Evolutionary conservation across 2,329 filamentous ascomycete genomes (phyloP), one percentile per base, ranked within the genome.

Genomic region (Botryosphaeria dothidea): DNA sequence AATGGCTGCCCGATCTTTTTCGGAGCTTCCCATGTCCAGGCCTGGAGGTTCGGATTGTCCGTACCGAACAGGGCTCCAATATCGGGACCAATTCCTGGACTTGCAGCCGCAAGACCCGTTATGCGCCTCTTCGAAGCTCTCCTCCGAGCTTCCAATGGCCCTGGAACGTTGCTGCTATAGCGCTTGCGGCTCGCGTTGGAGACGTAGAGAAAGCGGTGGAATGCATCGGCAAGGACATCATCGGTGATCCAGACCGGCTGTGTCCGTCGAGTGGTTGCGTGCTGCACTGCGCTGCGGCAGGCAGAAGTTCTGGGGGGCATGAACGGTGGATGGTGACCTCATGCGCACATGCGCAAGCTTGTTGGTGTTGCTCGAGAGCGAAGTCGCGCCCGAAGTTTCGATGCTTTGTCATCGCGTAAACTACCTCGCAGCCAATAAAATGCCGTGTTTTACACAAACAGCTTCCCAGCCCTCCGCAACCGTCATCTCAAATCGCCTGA

Each of bases 231-330:
- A 15, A 90, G 80, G 25, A 84, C 69, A 51, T 85, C 80, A 69
- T 90, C 88, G 31, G 84, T 82, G 67, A 90, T 82, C 86, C 87
- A 90, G 69, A 88, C 71, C 48, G 79, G 76, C 60, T 85, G 82
- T 65, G 69, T 69, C 11, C 78, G 70, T 21, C 77, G 69, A 48
- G 74, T 68, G 46, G 81, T 71, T 49, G 79, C 78, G 68, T 77
- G 77, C 66, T 80, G 80, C 71, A 81, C 78, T 75, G 79, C 81
- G 77, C 81, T 79, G 72, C 78, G 81, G 80, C 83, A 86, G 73
- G 79, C 80, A 72, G 80, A 73, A 68, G 80, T 74, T 71, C 75
- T 74, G 69, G 78, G 76, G 72, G 78, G 80, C 84, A 86, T 86
- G 70, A 77, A 76, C 36, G 49, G 43, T 27, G 45, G 36, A 15